Base-by-base conservation (phyloP, 2,329 filamentous ascomycete genomes). In the Alternaria angustiovoidea region DNA sequence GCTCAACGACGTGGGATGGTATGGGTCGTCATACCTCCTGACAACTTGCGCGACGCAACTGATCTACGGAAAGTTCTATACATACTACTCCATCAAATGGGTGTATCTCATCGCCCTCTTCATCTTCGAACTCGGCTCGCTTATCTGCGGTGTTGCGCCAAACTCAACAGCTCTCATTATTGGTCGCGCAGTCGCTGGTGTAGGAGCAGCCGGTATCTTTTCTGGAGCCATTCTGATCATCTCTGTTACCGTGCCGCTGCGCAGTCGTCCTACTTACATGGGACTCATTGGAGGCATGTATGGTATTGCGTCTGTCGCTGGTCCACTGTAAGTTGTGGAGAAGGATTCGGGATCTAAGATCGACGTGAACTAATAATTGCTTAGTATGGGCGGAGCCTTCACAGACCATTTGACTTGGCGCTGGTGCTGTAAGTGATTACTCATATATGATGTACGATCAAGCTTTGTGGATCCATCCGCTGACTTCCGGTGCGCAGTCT, bases 81-180 rank as follows among this genome's bases (percentile, higher is more conserved):
- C 80, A 30, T 82, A 79, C 72, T 83, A 81, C 65, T 74, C 69
- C 14, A 78, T 78, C 68, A 85, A 85, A 70, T 82, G 77, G 77
- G 72, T 82, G 43, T 84, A 80, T 67, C 63, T 85, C 8, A 62
- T 63, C 16, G 80, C 80, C 0, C 74, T 85, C 24, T 65, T 76
- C 60, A 79, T 84, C 68, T 86, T 86, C 70, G 83, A 85, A 66
- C 57, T 85, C 52, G 84, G 84, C 18, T 83, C 81, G n/a, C 74
- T 83, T 12, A 75, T 86, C 54, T 86, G 84, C 61, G 84, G 81
- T 64, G 78, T 81, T 28, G 83, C 84, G 7, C 83, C 83, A 12
- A 83, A 79, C 63, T 83, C 81, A 5, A 79, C 70, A 2, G 79
- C 83, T 16, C 71, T 86, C 34, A 85, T 86, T 66, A 74, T 85